Conservation (phyloP, 1,139 yeast genomes). For the Protomyces pachydermus region DNA sequence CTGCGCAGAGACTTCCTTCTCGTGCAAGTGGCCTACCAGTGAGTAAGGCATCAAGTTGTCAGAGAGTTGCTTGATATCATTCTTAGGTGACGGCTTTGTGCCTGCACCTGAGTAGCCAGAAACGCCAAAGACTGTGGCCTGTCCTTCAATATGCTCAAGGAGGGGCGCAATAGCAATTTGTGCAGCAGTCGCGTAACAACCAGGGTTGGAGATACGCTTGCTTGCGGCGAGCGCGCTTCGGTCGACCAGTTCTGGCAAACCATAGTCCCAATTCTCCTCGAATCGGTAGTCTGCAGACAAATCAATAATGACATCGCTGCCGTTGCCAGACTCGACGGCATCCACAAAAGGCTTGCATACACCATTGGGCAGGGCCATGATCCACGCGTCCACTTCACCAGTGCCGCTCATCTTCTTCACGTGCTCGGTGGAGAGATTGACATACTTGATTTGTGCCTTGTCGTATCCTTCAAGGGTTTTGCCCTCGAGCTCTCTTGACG, state of each 20-base stretch:
- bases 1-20: conserved; percentile 79
- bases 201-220: conserved; percentile 87
- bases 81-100: conserved; percentile 95
- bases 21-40: conserved; percentile 93
- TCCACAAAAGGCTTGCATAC: conserved; percentile 96
- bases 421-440: conserved; percentile 82
- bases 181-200: conserved; percentile 97
- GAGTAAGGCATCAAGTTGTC: conserved; percentile 93
- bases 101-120: conserved; percentile 99
- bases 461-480: conserved; percentile 80
- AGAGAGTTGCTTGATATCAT: conserved; percentile 65
- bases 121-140: conserved; percentile 86
- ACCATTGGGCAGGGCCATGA: conserved; percentile 98
- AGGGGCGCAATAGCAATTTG: conserved; percentile 90
- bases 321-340: conserved; percentile 62
- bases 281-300: conserved; percentile 94
- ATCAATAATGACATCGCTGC: conserved; percentile 75
- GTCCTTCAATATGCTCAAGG: conserved; percentile 49
- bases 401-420: conserved; percentile 69
- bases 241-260: conserved; percentile 75
- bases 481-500: conserved; percentile 91
- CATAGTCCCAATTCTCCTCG: conserved; percentile 85
- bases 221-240: conserved; percentile 67
- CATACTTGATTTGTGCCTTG: conserved; percentile 71
- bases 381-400: conserved; percentile 89